Base-by-base conservation (phyloP, 2,329 filamentous ascomycete genomes). In the Cadophora luteo-olivacea region DNA sequence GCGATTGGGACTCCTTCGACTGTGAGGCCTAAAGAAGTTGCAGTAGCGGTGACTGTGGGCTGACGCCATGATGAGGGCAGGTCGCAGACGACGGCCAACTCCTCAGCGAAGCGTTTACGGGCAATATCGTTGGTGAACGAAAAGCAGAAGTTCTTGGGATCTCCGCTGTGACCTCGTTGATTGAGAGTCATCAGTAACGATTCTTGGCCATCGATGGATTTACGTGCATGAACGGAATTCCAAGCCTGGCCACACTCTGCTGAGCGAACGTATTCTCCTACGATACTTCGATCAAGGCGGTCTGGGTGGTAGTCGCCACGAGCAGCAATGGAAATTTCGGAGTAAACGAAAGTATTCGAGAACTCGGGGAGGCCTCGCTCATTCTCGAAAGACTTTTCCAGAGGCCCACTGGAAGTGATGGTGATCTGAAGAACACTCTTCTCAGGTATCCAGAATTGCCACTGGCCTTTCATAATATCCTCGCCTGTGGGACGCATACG, bases 141-240 rank as follows among this genome's bases (percentile, higher is more conserved):
- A 72, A 89, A 89, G 1, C 76, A 76, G 73, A 91, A 87, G 5
- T 83, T 66, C 0, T 79, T 74, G 0, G 81, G 76, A 33, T 83
- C 75, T 0, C 83, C 83, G 45, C 84, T 80, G 19, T 82, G 82
- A 5, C 57, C 22, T 5, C 81, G 78, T 0, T 87, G 85, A 65
- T 91, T 86, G 3, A 88, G 78, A 72, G 89, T 90, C 2, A 91
- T 76, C 71, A 84, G 91, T 0, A 89, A 65, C 0, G 80, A 74
- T 11, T 48, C 22, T 4, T 52, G 8, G 7, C 32, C 24, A 9
- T 48, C 24, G 16, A 6, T 16, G 14, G 62, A 51, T 4, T 68
- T 49, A 7, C 73, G 69, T 1, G 72, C 68, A 76, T 90, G 89
- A 25, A 91, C 76, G 64, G 84, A 83, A 19, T 82, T 80, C 25